Base-by-base conservation (phyloP, 768 basidiomycete species). In the Amanita inopinata region DNA sequence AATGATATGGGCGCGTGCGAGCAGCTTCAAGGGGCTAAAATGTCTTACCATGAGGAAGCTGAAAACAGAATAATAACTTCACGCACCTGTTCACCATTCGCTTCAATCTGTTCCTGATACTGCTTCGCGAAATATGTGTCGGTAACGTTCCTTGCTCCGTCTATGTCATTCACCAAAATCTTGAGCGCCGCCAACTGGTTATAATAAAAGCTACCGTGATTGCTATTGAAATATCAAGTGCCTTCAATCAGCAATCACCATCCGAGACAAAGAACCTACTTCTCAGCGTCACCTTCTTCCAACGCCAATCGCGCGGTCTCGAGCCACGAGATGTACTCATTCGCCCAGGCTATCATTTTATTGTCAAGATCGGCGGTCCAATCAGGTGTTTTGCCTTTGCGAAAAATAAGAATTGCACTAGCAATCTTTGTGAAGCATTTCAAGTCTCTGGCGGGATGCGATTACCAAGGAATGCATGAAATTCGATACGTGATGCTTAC, bases 171-270 rank as follows among this genome's bases (percentile, higher is more conserved):
- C 19, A 71, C 62, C 8, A 83, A 53, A 28, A 80, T 55, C 51
- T 78, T 73, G 31, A 80, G 56, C 0, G 78, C 64, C 0, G 73
- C 70, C 0, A 75, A 62, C 52, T 84, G 80, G 49, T 71, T 74
- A 51, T 65, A 73, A 55, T 73, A 83, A 57, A 74, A 83, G 0
- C 73, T 65, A 23, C 77, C 80, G 49, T 82, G 81, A 49, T 83
- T 83, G 51, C 79, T 83, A 49, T 33, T 3, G 32, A 36, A 9
- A 20, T 23, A 9, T 45, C 30, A 33, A 19, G 15, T 25, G 34
- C 25, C 11, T 28, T 2, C 10, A 15, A 27, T 23, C 12, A 20
- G 5, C 15, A 4, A 45, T 27, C 19, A 11, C 27, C 32, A 8
- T 18, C 3, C n/a, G 27, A 18, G 30, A 19, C 23, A 15, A 24